Evolutionary conservation across 192 early-diverging fungal genomes (phyloP), one percentile per base, ranked within the genome.

Genomic region (Backusella westeae): DNA sequence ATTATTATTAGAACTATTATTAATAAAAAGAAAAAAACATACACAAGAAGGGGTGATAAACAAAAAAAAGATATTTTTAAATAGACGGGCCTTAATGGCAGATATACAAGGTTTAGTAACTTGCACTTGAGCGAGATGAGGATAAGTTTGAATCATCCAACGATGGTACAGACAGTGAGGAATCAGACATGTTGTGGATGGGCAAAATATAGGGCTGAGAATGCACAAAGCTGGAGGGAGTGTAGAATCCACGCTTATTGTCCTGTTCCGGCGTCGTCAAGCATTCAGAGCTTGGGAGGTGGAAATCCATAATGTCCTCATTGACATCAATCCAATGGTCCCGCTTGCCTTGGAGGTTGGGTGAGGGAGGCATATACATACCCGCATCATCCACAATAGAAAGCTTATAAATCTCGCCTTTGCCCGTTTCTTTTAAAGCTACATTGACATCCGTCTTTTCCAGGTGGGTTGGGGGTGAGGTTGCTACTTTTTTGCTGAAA

Each of bases 371-470:
- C 69, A 78, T 66, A 44, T 82, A 82, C 1, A 82, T 56, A 53
- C 81, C 81, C n/a, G 76, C 74, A 35, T 78, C 65, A 70, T 81
- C 77, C 34, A 82, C 71, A 1, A 74, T 82, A 5, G 76, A 82
- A 29, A 82, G 36, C 38, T 82, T 75, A 36, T 78, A 82, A 14
- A 82, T 46, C 46, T 82, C 73, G 6, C 39, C 49, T 15, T 72
- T 72, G 9, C 10, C 67, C 0, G 44, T 56, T 35, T 76, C 75
- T 41, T 26, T 35, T 23, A 76, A 67, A 15, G 75, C 68, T 2
- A 69, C n/a, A 41, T 59, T 69, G 67, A 49, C 19, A 53, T 41
- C 4, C 49, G 41, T 72, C 34, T 26, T 46, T 1, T 71, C 35
- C 35, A 34, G 46, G 19, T 39, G 26, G 0, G 23, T 12, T 71